Evolutionary conservation across 257 asterid species (phyloP), one percentile per base, ranked within the genome.

Genomic region (Solanum microdontum): DNA sequence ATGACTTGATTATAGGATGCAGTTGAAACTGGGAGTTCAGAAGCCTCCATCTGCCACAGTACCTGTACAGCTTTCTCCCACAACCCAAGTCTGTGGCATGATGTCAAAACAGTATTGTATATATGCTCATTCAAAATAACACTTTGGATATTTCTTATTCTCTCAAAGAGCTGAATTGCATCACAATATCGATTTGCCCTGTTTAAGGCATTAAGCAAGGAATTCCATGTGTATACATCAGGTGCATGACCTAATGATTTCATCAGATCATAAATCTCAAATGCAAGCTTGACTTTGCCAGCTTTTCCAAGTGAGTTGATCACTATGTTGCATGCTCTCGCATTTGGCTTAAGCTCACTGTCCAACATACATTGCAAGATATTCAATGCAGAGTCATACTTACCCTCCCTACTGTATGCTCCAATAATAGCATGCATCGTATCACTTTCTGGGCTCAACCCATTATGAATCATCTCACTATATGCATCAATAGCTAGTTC

Each of bases 401-500:
- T 93, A 26, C 98, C 99, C 91, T 97, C 99, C 89, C 93, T 94
- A n/a, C 93, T 26, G 39, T 97, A 95, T 4, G 99, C 98, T 88
- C 98, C 98, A 48, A 94, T 91, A n/a, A 95, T 77, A 70, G 98
- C 99, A 88, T 97, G 94, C 98, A 97, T 94, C 11, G 88, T 93
- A 87, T 95, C 99, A 58, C 89, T 89, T 19, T 89, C 51, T 2
- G 99, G 95, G 58, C 40, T 88, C 58, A 97, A 14, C 9, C 94
- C 94, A 60, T 92, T 93, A 51, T 77, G 94, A 88, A 93, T 73
- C 99, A 97, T 94, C 91, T 97, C 99, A 40, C 86, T 90, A 83
- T 97, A 94, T 32, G 98, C 98, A 87, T 94, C 98, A n/a, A 95
- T 91, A 43, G 99, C 98, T 86, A 97, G 92, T 62, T 95, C 99